Evolutionary conservation across 225 moss, liverwort and hornwort genomes (phyloP), one percentile per base, ranked within the genome.

Genomic region (Polytrichum commune): DNA sequence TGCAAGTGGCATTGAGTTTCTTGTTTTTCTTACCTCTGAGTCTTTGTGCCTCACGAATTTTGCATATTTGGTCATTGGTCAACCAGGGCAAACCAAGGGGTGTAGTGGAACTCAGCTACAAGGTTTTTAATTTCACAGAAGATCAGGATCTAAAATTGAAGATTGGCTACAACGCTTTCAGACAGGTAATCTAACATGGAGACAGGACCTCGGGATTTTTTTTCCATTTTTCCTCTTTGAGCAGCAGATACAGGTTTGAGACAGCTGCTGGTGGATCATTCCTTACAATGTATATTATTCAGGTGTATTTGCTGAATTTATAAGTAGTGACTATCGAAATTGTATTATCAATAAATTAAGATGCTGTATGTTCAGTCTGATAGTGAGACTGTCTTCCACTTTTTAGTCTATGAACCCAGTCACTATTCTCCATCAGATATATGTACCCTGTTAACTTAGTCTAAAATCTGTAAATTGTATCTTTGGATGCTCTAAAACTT

Each of bases 141-240:
- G 92, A 94, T 76, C 97, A 97, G 83, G 97, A 97, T 80, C 76
- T 97, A 85, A 94, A 89, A 81, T 65, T 97, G 67, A 94, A 89
- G 85, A 70, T 94, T 63, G 97, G 97, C 30, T 97, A 94, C 84
- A 95, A 91, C 66, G 78, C 83, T 66, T 68, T 93, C 72, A 86
- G 86, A 74, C 91, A 90, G 91, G 88, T 93, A 0, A 63, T 75
- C 80, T 46, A 46, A 46, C 46, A 13, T 16, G 13, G 46, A 46
- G 46, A 5, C 62, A 53, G 19, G 25, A 7, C 8, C 10, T 55
- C 20, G 27, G 58, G 23, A 58, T 7, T 58, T 20, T 58, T 58
- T 58, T 58, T 6, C 20, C n/a, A 19, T 53, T 66, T 8, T 53
- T 13, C 23, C 5, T 19, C 22, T 19, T 27, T 46, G 46, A 16